Conservation (phyloP, 768 basidiomycete species). For the Gyrodon lividus region DNA sequence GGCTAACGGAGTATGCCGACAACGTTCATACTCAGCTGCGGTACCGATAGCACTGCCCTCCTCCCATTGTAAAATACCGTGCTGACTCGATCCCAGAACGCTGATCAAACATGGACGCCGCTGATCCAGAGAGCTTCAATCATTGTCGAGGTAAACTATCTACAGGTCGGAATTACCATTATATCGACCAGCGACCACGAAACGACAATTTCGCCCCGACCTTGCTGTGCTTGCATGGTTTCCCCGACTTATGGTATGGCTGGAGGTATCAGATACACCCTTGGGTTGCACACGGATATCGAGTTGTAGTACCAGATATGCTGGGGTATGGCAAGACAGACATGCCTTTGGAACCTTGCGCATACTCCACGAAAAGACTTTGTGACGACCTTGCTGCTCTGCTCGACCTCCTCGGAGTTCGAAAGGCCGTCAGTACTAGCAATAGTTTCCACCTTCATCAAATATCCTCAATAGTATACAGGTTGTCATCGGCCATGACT, state of each 20-base stretch:
- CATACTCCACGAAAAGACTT: slow-evolving; percentile 60
- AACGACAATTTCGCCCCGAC: slow-evolving; percentile 41
- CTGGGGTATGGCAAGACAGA: slow-evolving; percentile 66
- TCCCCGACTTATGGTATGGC: slow-evolving; percentile 73
- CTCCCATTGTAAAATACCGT: background rate
- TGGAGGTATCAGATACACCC: slow-evolving; percentile 75
- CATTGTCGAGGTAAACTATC: slow-evolving; percentile 51
- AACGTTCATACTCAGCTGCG: slow-evolving; percentile 17
- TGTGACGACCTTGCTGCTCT: slow-evolving; percentile 64
- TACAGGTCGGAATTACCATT: slow-evolving; percentile 67
- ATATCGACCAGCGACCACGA: slow-evolving; percentile 64
- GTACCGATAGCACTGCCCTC: slow-evolving; percentile 26
- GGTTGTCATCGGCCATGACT: slow-evolving; percentile 80
- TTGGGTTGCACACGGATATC: slow-evolving; percentile 60
- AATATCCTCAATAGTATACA: slow-evolving; percentile 13
- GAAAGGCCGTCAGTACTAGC: slow-evolving; percentile 48
- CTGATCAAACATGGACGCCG: slow-evolving; percentile 4
- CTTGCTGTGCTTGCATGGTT: slow-evolving; percentile 76
- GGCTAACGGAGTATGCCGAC: slow-evolving; percentile 28
- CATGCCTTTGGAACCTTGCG: slow-evolving; percentile 51
- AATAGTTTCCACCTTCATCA: background rate
- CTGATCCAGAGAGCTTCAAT: slow-evolving; percentile 40
- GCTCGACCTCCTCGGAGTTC: slow-evolving; percentile 53
- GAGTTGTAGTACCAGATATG: slow-evolving; percentile 54
- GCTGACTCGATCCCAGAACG: slow-evolving; percentile 5